These are phyloP conservation scores for Pedinophyceae sp. DNA, from an alignment of 139 green algal genomes.

Conservation along the genomic window DNA sequence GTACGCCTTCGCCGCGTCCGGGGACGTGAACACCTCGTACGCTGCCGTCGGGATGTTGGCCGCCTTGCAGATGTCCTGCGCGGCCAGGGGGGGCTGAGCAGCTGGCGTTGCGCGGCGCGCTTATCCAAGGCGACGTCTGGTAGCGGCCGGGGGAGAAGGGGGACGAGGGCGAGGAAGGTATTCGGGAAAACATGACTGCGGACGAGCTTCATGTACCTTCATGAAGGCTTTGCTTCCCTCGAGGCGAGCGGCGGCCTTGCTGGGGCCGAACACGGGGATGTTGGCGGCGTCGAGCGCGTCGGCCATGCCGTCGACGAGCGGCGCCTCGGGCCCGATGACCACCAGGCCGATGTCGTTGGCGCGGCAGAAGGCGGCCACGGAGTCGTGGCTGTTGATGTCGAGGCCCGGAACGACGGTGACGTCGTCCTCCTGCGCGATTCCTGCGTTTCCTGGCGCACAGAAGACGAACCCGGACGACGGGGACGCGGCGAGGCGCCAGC, in stretches of 20 bases:
- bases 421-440: conserved; percentile 43
- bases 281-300: conserved; percentile 49
- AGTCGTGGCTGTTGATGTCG: conserved; percentile 12
- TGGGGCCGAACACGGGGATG: conserved; percentile 77
- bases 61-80: conserved; percentile 61
- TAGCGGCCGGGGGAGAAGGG: too few species aligned
- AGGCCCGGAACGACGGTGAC: conserved; percentile 29
- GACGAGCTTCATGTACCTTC: too few species aligned
- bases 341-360: conserved; percentile 56
- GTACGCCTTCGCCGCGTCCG: conserved; percentile 51
- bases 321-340: conserved; percentile 78
- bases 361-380: conserved; percentile 58
- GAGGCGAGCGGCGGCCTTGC: conserved; percentile 58
- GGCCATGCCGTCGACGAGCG: conserved; percentile 81
- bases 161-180: too few species aligned
- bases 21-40: conserved; percentile 66
- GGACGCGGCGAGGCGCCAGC: conserved; percentile 70
- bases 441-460: conserved; percentile 68
- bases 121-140: too few species aligned
- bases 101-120: too few species aligned
- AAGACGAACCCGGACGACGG: conserved; percentile 37
- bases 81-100: too few species aligned
- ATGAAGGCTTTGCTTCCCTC: conserved; percentile 94
- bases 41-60: conserved; percentile 84
- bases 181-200: too few species aligned